Base-by-base conservation (phyloP, 805 yeast species). In the Candida taoyuanica region DNA sequence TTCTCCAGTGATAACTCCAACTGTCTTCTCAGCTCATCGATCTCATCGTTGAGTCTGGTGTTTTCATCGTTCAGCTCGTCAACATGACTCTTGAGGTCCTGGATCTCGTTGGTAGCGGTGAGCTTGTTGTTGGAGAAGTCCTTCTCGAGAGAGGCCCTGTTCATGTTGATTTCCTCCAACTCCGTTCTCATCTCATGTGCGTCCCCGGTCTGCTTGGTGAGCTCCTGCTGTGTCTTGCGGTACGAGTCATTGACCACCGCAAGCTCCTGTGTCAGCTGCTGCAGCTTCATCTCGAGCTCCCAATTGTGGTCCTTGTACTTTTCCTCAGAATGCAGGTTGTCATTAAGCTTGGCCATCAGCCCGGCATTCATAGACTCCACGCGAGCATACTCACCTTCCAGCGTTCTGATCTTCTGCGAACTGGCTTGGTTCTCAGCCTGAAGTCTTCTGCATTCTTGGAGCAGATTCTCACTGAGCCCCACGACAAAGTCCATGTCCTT, bases 401-500 rank as follows among this genome's bases (percentile, higher is more conserved):
- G 49, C 3, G 65, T 49, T 43, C 65, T 66, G 44, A 78, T 49
- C 45, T 65, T 67, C 6, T 45, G 14, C 56, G 46, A 42, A 71
- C 70, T 45, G 70, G 65, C 45, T 60, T 68, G 68, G 54, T 74
- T 78, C 42, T 81, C 86, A 18, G 83, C 79, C 38, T 76, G 81
- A 39, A 84, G 65, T 44, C 81, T 70, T 48, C 89, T 73, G 51
- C 88, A 82, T 56, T 85, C 87, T 31, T 72, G 63, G 14, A 84
- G 67, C 45, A 84, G 62, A 40, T 81, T 81, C 50, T 84, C 91
- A 60, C 86, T 79, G 39, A 84, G 59, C 4, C 84, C 86, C 41
- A 82, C 82, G 13, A 82, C 78, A 53, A 83, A 83, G 53, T 77
- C 76, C 65, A 81, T 76, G 43, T 82, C 85, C 47, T 76, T 76